Percentiles rank a stretch among this genome's conserved stretches.
phyloP scores from a whole-genome alignment of 1,284 basidiomycete species.

The Apiotrichum veenhuisii region DNA sequence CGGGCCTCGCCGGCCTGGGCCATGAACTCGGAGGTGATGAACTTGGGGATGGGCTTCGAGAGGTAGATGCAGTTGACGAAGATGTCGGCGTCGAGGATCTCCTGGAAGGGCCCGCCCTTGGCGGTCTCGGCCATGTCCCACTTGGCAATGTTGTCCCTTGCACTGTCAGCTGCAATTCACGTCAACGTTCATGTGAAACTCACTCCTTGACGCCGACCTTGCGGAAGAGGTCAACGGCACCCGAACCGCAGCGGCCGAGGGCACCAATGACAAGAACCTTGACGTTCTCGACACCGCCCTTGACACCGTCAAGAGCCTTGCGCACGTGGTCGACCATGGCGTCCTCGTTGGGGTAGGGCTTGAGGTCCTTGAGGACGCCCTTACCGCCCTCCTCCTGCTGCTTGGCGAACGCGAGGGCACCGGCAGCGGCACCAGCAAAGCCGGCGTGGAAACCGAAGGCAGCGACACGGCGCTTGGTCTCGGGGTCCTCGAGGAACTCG shows the following conservation, averaged over 20 bases:
- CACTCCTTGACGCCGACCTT: conserved; percentile 90
- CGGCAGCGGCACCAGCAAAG: conserved; percentile 93
- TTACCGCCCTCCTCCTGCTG: conserved; percentile 60
- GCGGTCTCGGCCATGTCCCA: conserved; percentile 98
- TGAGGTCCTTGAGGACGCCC: conserved; percentile 61
- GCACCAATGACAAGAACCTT: conserved; percentile 95
- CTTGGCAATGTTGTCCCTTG: conserved; percentile 87
- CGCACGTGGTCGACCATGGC: conserved; percentile 76
- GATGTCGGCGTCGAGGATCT: conserved; percentile 95
- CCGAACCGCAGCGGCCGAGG: conserved; percentile 91
- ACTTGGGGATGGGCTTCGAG: conserved; percentile 79
- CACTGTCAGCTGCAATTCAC: background rate
- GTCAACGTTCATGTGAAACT: no score
- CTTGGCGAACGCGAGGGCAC: conserved; percentile 76
- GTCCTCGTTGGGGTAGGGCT: conserved; percentile 73
- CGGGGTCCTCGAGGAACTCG: conserved; percentile 87
- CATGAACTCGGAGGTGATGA: conserved; percentile 75
- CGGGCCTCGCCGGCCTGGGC: conserved; percentile 65
- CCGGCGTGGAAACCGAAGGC: conserved; percentile 99
- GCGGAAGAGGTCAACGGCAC: conserved; percentile 89
- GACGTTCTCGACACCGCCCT: conserved; percentile 66
- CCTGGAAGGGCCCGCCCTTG: conserved; percentile 93
- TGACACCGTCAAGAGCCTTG: conserved; percentile 56
- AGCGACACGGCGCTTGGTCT: conserved; percentile 80
- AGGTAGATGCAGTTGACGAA: conserved; percentile 99